phyloP scores from a whole-genome alignment of 306 rosid genomes.

The Trichosanthes cucumerina region DNA sequence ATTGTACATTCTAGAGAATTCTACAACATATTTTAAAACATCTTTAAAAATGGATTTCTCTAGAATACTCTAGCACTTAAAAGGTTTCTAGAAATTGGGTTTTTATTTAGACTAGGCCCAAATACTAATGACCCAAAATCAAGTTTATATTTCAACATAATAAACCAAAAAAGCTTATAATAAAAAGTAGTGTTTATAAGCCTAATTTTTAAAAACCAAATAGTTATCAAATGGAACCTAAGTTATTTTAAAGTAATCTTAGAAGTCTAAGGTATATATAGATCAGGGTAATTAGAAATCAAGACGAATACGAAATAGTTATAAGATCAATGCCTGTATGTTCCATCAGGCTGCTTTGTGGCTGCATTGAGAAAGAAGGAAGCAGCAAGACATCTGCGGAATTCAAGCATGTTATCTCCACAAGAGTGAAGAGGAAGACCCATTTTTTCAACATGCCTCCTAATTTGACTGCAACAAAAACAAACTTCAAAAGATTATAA shows the following conservation, averaged over 20 bases:
- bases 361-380: conserved; percentile 84
- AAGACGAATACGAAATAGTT: not conserved
- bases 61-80: too few relatives aligned
- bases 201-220: too few relatives aligned
- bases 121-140: too few relatives aligned
- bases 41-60: too few relatives aligned
- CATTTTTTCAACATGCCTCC: conserved; percentile 62
- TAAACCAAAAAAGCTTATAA: too few relatives aligned
- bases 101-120: too few relatives aligned
- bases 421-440: conserved; percentile 56
- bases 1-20: too few relatives aligned
- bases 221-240: too few relatives aligned
- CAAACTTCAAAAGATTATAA: conserved; percentile 17
- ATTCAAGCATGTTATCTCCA: conserved; percentile 70
- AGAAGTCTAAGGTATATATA: not conserved
- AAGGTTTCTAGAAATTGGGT: too few relatives aligned
- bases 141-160: too few relatives aligned
- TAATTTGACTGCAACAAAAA: conserved; percentile 53
- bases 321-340: conserved; percentile 42
- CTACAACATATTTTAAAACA: too few relatives aligned
- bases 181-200: too few relatives aligned
- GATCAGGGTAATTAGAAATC: not conserved
- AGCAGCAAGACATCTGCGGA: conserved; percentile 84
- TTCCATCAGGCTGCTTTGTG: conserved; percentile 74
- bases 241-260: not conserved